A percentile compares a stretch with the other conserved stretches of the same genome.
phyloP scores from a whole-genome alignment of 768 basidiomycete genomes.

The Serendipita vermifera region DNA sequence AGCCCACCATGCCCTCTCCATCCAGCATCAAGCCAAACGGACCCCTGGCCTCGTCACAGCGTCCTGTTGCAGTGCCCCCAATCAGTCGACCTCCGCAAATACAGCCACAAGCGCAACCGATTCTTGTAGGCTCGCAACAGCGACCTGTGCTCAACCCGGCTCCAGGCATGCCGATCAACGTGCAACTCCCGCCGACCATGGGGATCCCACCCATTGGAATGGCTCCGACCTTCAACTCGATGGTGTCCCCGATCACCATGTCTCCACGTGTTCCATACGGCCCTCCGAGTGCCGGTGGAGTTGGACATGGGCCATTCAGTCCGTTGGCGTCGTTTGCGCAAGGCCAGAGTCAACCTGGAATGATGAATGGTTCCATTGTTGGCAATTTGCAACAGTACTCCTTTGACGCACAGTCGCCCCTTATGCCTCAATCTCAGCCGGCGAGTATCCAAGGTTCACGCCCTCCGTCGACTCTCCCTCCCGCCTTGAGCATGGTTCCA shows the following conservation, averaged over 20 bases:
- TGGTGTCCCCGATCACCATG: slow-evolving; percentile 33
- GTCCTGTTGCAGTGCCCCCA: neutral
- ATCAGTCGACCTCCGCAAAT: neutral
- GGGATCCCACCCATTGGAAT: slow-evolving; percentile 33
- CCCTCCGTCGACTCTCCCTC: neutral
- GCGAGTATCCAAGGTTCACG: neutral
- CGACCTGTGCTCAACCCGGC: slow-evolving; percentile 40
- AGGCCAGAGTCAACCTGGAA: slow-evolving; percentile 26
- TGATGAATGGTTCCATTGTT: slow-evolving; percentile 48
- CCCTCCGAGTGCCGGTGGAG: slow-evolving; percentile 35
- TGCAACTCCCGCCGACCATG: slow-evolving; percentile 36
- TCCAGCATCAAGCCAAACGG: neutral
- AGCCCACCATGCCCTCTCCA: neutral
- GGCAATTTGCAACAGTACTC: neutral
- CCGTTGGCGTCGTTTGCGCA: slow-evolving; percentile 29
- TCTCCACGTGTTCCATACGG: slow-evolving; percentile 45
- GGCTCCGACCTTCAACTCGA: slow-evolving; percentile 7
- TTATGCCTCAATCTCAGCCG: neutral
- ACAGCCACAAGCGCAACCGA: slow-evolving; percentile 3
- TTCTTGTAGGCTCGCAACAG: slow-evolving; percentile 24
- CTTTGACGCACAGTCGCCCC: slow-evolving; percentile 7
- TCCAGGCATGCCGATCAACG: slow-evolving; percentile 31
- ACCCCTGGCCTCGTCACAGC: neutral
- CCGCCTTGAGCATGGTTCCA: too few species aligned
- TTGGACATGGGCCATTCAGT: slow-evolving; percentile 40